These are phyloP conservation scores for Suhomyces prunicola DNA, from an alignment of 805 yeast species.

Conservation along the genomic window DNA sequence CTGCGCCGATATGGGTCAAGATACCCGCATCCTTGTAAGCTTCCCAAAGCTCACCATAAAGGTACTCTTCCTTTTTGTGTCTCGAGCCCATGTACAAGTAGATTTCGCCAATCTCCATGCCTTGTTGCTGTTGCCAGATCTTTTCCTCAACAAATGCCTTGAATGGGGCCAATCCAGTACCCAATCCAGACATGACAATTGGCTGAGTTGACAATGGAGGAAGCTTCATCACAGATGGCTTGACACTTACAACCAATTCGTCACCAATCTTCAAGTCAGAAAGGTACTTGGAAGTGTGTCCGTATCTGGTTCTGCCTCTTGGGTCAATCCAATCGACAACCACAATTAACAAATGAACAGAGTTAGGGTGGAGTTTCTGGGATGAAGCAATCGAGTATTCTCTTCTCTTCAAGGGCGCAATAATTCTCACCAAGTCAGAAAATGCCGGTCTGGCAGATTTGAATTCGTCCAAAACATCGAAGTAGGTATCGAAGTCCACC, in stretches of 20 bases:
- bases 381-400: slow-evolving; percentile 98
- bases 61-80: slow-evolving; percentile 91
- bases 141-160: slow-evolving; percentile 96
- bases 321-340: slow-evolving; percentile 95
- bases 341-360: slow-evolving; percentile 86
- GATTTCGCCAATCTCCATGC: slow-evolving; percentile 83
- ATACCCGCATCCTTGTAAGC: slow-evolving; percentile 90
- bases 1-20: slow-evolving; percentile 93
- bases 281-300: slow-evolving; percentile 90
- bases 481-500: slow-evolving; percentile 74
- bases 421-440: slow-evolving; percentile 63
- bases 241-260: slow-evolving; percentile 89
- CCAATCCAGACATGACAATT: slow-evolving; percentile 93
- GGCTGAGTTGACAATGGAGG: slow-evolving; percentile 88
- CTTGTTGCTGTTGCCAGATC: slow-evolving; percentile 88
- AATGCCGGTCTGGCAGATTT: slow-evolving; percentile 76
- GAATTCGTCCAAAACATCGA: slow-evolving; percentile 77
- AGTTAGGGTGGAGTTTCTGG: slow-evolving; percentile 86
- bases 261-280: slow-evolving; percentile 76
- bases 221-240: slow-evolving; percentile 95
- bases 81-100: slow-evolving; percentile 90
- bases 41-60: slow-evolving; percentile 97
- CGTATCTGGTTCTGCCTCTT: slow-evolving; percentile 80
- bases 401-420: slow-evolving; percentile 90
- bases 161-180: slow-evolving; percentile 98